These are phyloP conservation scores for Blastobotrys niveus DNA, from an alignment of 1,139 yeast genomes.

Conservation along the genomic window DNA sequence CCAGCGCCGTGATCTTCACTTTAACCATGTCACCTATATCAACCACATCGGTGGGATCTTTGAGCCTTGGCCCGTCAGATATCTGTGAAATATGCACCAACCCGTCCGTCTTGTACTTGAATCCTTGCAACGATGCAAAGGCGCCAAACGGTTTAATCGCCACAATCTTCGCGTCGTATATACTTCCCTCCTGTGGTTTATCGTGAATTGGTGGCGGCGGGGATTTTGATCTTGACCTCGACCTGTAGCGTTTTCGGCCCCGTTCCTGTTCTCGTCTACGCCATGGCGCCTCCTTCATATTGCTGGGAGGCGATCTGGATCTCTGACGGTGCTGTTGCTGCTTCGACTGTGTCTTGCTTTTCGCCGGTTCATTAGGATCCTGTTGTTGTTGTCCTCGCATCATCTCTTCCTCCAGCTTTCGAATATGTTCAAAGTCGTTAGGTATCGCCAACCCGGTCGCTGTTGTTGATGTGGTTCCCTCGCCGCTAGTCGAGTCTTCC, in stretches of 20 bases:
- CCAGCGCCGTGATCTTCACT: constrained; percentile 52
- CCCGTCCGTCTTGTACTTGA: constrained; percentile 41
- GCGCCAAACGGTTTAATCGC: constrained; percentile 71
- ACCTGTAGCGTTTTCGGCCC: constrained; percentile 13
- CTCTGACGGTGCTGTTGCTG: background rate
- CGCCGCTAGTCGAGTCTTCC: no score
- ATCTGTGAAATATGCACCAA: constrained; percentile 75
- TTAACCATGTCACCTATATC: constrained; percentile 55
- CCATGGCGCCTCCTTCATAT: background rate
- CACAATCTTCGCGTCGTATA: constrained; percentile 57
- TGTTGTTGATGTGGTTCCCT: no score
- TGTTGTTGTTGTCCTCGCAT: background rate
- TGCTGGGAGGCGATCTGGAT: background rate
- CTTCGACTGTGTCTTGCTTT: background rate
- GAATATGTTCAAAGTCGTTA: constrained; percentile 15
- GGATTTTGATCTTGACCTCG: constrained; percentile 9
- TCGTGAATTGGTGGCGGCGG: constrained; percentile 11
- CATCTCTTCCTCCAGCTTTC: constrained; percentile 3
- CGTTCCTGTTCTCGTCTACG: constrained; percentile 3
- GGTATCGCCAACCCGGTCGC: constrained; percentile 24
- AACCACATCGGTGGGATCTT: constrained; percentile 56
- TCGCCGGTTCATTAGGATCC: background rate
- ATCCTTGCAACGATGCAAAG: constrained; percentile 50
- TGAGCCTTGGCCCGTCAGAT: constrained; percentile 43
- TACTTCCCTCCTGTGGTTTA: constrained; percentile 31